phyloP scores from a whole-genome alignment of 805 yeast genomes.

The Jamesozyma piceae region DNA sequence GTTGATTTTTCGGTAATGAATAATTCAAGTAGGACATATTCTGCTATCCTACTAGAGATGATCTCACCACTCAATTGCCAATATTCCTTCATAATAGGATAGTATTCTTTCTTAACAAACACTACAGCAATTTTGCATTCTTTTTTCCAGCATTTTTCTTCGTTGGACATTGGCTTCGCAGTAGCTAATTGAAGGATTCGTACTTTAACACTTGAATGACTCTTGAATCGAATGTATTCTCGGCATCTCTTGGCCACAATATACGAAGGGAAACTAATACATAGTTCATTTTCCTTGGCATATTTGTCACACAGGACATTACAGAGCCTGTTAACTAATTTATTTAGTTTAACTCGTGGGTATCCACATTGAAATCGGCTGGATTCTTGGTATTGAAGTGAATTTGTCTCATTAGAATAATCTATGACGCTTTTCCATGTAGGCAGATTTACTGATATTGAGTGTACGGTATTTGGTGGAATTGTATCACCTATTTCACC shows the following conservation, averaged over 20 bases:
- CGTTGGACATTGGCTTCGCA: slow-evolving; percentile 50
- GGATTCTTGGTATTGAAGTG: slow-evolving; percentile 60
- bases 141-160: slow-evolving; percentile 48
- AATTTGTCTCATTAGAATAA: slow-evolving; percentile 41
- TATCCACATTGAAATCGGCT: slow-evolving; percentile 77
- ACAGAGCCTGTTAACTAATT: slow-evolving; percentile 48
- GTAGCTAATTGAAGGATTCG: slow-evolving; percentile 69
- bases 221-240: slow-evolving; percentile 51
- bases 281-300: slow-evolving; percentile 69
- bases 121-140: slow-evolving; percentile 70
- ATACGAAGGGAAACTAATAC: slow-evolving; percentile 70
- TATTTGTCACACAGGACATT: slow-evolving; percentile 52
- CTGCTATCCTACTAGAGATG: slow-evolving; percentile 83
- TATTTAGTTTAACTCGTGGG: slow-evolving; percentile 52
- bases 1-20: slow-evolving; percentile 30
- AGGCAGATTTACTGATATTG: slow-evolving; percentile 90
- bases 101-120: slow-evolving; percentile 57
- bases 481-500: slow-evolving; percentile 65
- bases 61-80: slow-evolving; percentile 99
- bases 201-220: slow-evolving; percentile 26
- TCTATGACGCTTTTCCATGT: slow-evolving; percentile 92
- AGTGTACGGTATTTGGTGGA: slow-evolving; percentile 84
- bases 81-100: slow-evolving; percentile 64
- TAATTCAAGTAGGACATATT: slow-evolving; percentile 63
- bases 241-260: slow-evolving; percentile 77